Conservation (phyloP, 768 basidiomycete genomes). For the Thelephora aurantiotincta region DNA sequence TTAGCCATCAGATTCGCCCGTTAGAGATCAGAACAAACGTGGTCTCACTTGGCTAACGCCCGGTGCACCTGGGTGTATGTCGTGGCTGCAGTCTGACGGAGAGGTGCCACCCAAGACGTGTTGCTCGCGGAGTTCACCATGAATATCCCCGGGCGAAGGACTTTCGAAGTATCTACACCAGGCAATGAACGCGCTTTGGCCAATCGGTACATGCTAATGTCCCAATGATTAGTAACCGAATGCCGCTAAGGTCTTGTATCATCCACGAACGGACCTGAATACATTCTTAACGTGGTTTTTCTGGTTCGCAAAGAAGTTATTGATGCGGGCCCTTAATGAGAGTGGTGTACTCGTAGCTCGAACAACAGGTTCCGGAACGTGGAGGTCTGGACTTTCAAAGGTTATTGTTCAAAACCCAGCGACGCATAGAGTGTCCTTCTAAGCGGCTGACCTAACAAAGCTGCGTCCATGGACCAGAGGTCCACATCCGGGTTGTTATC, state of each 20-base stretch:
- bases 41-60: conserved; percentile 24
- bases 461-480: not conserved
- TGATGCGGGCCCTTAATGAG: not conserved
- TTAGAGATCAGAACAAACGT: not conserved
- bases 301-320: not conserved
- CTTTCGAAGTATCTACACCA: conserved; percentile 12
- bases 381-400: not conserved
- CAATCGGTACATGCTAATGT: conserved; percentile 22
- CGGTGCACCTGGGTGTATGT: conserved; percentile 23
- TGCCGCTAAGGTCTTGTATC: not conserved
- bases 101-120: conserved; percentile 21
- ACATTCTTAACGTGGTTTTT: conserved; percentile 14
- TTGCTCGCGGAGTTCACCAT: conserved; percentile 12
- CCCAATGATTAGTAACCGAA: not conserved
- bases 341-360: not conserved
- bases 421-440: not conserved
- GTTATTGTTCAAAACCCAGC: not conserved
- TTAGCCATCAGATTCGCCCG: not conserved
- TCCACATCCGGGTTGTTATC: not conserved
- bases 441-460: not conserved
- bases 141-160: conserved; percentile 13
- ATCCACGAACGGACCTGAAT: conserved; percentile 14
- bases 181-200: conserved; percentile 22
- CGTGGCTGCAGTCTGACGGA: conserved; percentile 22
- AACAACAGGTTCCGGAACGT: not conserved